Conservation (phyloP, 495 filamentous ascomycete genomes). For the Gamarada debralockiae region DNA sequence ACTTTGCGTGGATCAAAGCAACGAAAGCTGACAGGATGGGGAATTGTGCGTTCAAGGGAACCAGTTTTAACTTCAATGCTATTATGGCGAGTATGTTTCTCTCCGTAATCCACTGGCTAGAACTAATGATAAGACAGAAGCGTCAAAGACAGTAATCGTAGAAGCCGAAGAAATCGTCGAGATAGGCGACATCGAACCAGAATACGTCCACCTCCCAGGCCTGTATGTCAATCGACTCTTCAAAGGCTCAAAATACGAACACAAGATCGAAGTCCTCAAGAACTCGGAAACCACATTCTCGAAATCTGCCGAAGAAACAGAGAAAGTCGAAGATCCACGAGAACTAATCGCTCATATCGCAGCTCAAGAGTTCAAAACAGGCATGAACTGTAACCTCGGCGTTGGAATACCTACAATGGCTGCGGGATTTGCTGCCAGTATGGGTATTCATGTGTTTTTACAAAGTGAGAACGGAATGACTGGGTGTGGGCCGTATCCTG, state of each 20-base stretch:
- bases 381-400: conserved; percentile 20
- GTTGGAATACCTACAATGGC: conserved; percentile 21
- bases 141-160: conserved; percentile 16
- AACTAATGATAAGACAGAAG: conserved; percentile 21
- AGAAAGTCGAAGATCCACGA: conserved; percentile 6
- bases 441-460: conserved; percentile 16
- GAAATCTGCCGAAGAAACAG: conserved; percentile 10
- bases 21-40: no score
- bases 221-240: no score
- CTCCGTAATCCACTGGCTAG: conserved; percentile 15
- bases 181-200: conserved; percentile 16
- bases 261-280: conserved; percentile 15
- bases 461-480: conserved; percentile 22
- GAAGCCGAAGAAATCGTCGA: conserved; percentile 23
- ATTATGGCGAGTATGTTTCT: conserved; percentile 4
- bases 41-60: conserved; percentile 18
- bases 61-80: no score
- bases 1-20: no score
- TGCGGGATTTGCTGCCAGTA: conserved; percentile 13
- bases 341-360: conserved; percentile 18
- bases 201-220: conserved; percentile 18
- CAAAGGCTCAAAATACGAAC: no score
- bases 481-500: conserved; percentile 18
- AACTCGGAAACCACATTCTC: conserved; percentile 14
- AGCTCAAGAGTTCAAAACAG: conserved; percentile 20